These are phyloP conservation scores for Arachnopeziza araneosa DNA, from an alignment of 2,329 filamentous ascomycete species.

Conservation along the genomic window DNA sequence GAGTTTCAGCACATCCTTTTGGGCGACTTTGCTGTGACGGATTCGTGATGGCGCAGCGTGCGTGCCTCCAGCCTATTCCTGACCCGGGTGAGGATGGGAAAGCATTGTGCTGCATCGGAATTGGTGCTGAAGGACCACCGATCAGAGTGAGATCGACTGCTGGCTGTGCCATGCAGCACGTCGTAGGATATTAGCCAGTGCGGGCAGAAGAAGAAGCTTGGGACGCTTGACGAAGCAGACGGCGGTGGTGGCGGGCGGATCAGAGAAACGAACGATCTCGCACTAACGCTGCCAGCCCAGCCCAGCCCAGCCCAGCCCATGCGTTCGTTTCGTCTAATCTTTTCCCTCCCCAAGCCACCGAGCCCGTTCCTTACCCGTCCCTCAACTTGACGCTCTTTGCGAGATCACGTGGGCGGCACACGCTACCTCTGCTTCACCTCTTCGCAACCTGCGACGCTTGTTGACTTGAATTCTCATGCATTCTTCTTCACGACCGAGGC, in stretches of 20 bases:
- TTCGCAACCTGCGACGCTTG: background rate
- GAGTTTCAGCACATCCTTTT: constrained; percentile 17
- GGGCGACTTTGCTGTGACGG: constrained; percentile 9
- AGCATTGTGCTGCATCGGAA: too few species aligned
- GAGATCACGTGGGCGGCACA: background rate
- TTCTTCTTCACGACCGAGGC: background rate
- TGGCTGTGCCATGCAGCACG: background rate
- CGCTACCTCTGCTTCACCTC: background rate
- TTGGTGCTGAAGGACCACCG: background rate
- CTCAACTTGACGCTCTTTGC: background rate
- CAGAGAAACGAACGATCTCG: background rate
- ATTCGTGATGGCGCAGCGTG: constrained; percentile 20
- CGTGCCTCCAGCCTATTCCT: background rate
- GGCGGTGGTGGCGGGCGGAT: too few species aligned
- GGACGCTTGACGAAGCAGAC: background rate
- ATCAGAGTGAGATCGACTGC: background rate
- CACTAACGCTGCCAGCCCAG: too few species aligned
- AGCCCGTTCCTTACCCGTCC: background rate
- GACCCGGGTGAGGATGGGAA: background rate
- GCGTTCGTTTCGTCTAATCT: background rate
- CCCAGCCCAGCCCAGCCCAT: too few species aligned
- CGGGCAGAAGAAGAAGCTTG: too few species aligned
- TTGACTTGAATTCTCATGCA: background rate
- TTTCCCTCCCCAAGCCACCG: background rate
- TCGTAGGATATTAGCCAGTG: background rate